phyloP scores from a whole-genome alignment of 331 rosid genomes.

The Telfairia occidentalis region DNA sequence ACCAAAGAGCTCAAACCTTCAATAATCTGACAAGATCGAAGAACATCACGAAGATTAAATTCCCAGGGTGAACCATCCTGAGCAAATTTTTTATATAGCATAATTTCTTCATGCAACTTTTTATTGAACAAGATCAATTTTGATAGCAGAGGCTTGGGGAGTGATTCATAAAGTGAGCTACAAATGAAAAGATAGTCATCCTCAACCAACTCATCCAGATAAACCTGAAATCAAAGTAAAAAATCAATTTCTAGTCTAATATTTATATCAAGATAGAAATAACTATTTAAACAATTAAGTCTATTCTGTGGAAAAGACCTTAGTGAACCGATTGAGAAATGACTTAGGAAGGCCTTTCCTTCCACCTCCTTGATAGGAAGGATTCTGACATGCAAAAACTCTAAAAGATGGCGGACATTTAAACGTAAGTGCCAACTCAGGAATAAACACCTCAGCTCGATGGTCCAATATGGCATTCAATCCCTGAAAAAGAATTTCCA shows the following conservation, averaged over 20 bases:
- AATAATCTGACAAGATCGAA: slow-evolving; percentile 84
- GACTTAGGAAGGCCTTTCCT: slow-evolving; percentile 94
- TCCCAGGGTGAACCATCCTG: slow-evolving; percentile 98
- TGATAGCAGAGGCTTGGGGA: slow-evolving; percentile 39
- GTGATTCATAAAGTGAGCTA: slow-evolving; percentile 50
- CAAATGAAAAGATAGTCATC: slow-evolving; percentile 76
- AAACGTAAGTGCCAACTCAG: slow-evolving; percentile 68
- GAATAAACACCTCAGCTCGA: slow-evolving; percentile 94
- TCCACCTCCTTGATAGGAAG: slow-evolving; percentile 88
- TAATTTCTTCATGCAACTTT: slow-evolving; percentile 65
- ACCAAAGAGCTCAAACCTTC: slow-evolving; percentile 32
- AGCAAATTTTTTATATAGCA: slow-evolving; percentile 57
- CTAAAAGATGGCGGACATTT: slow-evolving; percentile 80
- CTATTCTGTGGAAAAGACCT: slow-evolving; percentile 28
- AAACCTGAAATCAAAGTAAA: slow-evolving; percentile 45
- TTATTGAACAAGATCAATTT: slow-evolving; percentile 59
- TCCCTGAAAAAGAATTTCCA: slow-evolving; percentile 34
- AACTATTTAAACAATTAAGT: neutral
- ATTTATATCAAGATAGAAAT: neutral
- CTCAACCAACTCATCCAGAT: slow-evolving; percentile 70
- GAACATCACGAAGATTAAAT: slow-evolving; percentile 84
- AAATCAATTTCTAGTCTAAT: neutral
- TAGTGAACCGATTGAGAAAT: slow-evolving; percentile 81
- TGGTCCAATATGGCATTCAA: slow-evolving; percentile 94
- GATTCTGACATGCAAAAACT: slow-evolving; percentile 96